Conservation (phyloP, 2,329 filamentous ascomycete genomes). For the Sporothrix brunneoviolacea region DNA sequence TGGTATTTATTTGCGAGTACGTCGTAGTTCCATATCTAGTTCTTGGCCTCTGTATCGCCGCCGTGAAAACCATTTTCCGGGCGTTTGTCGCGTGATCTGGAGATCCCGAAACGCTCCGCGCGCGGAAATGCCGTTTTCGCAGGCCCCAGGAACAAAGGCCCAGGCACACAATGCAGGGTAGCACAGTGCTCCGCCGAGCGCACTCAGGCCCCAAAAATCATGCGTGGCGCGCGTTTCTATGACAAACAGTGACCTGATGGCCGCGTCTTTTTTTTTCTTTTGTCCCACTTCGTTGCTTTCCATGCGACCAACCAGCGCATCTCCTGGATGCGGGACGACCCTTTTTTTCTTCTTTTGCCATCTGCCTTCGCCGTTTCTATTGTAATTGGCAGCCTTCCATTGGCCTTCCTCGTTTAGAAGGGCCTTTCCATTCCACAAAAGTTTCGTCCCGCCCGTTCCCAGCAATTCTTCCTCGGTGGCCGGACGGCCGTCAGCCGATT, state of each 20-base stretch:
- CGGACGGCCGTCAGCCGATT: not conserved
- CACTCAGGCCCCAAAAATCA: no score
- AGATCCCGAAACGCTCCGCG: not conserved
- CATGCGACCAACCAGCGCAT: not conserved
- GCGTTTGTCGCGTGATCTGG: not conserved
- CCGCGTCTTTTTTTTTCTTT: not conserved
- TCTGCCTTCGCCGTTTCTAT: conserved; percentile 1
- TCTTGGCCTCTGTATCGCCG: not conserved
- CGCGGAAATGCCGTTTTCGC: not conserved
- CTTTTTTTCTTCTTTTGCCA: not conserved
- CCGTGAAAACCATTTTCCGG: no score
- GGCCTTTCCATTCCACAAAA: no score
- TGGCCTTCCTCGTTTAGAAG: not conserved
- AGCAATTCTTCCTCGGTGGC: not conserved
- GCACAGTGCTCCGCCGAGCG: no score
- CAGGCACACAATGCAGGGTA: no score
- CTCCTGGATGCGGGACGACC: no score
- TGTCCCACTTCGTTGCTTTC: not conserved
- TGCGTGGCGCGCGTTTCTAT: not conserved
- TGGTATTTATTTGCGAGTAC: no score
- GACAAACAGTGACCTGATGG: conserved; percentile 7
- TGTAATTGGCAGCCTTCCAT: not conserved
- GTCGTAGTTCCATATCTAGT: not conserved
- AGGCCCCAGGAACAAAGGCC: no score
- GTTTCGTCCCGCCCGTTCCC: not conserved